Conservation (phyloP, 441 rosid genomes). For the Euphorbia corollata region DNA sequence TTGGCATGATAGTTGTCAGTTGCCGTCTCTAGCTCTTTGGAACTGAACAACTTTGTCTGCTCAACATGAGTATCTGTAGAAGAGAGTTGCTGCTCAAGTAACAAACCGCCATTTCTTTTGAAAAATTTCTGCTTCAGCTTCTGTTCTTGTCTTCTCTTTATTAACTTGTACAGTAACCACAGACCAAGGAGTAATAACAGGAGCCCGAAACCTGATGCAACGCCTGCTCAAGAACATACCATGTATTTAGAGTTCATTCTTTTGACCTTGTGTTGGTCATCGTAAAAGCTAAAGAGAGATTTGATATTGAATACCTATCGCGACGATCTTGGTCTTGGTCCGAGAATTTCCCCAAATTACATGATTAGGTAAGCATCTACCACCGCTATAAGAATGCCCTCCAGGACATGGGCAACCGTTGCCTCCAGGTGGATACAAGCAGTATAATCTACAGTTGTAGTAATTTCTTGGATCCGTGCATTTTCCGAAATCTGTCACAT, state of each 20-base stretch:
- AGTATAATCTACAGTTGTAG: not conserved
- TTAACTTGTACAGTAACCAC: conserved; percentile 10
- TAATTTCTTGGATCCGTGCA: not conserved
- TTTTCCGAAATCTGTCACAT: not conserved
- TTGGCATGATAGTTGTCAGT: conserved; percentile 16
- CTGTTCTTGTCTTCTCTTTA: conserved; percentile 10
- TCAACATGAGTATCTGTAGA: conserved; percentile 13
- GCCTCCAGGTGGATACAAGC: conserved; percentile 8
- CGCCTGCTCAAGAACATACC: conserved; percentile 10
- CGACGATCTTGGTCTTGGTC: not conserved
- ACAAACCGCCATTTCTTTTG: conserved; percentile 21
- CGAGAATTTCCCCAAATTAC: not conserved
- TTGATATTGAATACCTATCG: conserved; percentile 13
- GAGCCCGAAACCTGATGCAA: conserved; percentile 15
- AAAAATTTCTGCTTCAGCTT: conserved; percentile 17
- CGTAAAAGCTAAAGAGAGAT: not conserved
- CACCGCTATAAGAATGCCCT: not conserved
- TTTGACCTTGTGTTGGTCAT: too few species aligned
- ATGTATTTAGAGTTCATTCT: too few species aligned
- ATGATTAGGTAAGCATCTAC: too few species aligned
- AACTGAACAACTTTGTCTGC: conserved; percentile 12
- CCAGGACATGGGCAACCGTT: conserved; percentile 11
- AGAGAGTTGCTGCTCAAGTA: conserved; percentile 16
- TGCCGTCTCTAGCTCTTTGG: conserved; percentile 16
- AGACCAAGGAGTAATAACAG: conserved; percentile 7